A percentile compares a stretch with the other conserved stretches of the same genome.
These are phyloP conservation scores for Citrus reticulata DNA, from an alignment of 345 rosid genomes.

Conservation along the genomic window DNA sequence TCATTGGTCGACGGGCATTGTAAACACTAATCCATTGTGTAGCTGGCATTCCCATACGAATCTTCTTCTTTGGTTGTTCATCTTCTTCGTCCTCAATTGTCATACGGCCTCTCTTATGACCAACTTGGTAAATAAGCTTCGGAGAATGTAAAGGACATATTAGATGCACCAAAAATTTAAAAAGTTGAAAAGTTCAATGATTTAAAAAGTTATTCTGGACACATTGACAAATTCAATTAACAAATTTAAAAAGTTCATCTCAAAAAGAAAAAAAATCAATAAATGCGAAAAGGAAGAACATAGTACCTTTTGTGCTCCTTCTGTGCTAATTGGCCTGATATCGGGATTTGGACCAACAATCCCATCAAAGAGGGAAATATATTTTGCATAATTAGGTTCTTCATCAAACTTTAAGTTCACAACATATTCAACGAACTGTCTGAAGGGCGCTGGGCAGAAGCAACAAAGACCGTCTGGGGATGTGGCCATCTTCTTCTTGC, in stretches of 20 bases:
- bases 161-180: background rate
- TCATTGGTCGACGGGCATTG: constrained; percentile 69
- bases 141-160: constrained; percentile 7
- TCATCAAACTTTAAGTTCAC: constrained; percentile 72
- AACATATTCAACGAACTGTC: constrained; percentile 59
- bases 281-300: background rate
- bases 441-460: constrained; percentile 61
- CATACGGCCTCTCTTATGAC: constrained; percentile 63
- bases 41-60: constrained; percentile 70
- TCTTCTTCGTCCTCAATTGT: constrained; percentile 55
- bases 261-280: background rate
- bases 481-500: constrained; percentile 76
- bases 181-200: too few species aligned
- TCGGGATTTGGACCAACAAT: constrained; percentile 50
- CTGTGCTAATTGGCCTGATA: constrained; percentile 58
- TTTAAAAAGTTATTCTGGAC: background rate
- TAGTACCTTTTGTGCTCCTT: constrained; percentile 69
- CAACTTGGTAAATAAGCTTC: constrained; percentile 65
- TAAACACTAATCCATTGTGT: constrained; percentile 72
- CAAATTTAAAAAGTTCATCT: background rate
- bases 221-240: background rate
- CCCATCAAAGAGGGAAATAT: constrained; percentile 60
- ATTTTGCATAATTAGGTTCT: constrained; percentile 63
- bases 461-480: constrained; percentile 55
- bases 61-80: constrained; percentile 63